Base-by-base conservation (phyloP, 768 basidiomycete genomes). In the Mycena pura region DNA sequence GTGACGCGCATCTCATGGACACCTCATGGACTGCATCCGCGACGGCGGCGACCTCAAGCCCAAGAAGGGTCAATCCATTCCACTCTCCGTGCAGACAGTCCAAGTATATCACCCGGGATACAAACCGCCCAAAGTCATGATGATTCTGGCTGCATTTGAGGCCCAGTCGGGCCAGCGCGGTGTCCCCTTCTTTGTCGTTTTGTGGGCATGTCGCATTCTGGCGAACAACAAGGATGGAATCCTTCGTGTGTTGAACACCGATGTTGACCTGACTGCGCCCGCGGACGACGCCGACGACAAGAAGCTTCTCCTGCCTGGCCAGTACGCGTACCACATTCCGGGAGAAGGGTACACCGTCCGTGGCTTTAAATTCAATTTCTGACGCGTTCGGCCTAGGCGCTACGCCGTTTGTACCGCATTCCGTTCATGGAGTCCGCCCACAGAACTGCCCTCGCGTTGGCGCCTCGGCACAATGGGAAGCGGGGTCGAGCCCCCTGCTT, bases 21-120 rank as follows among this genome's bases (percentile, higher is more conserved):
- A n/a, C n/a, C n/a, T n/a, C n/a, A n/a, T n/a, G n/a, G n/a, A n/a
- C n/a, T n/a, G n/a, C n/a, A n/a, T n/a, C n/a, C n/a, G n/a, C n/a
- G n/a, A n/a, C n/a, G n/a, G n/a, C n/a, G n/a, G n/a, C n/a, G n/a
- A n/a, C n/a, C n/a, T n/a, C n/a, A n/a, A n/a, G n/a, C n/a, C n/a
- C n/a, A n/a, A n/a, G n/a, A n/a, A n/a, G n/a, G n/a, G n/a, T n/a
- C n/a, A n/a, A n/a, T n/a, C n/a, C n/a, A n/a, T n/a, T n/a, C n/a
- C n/a, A n/a, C n/a, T n/a, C n/a, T n/a, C n/a, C n/a, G n/a, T n/a
- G n/a, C n/a, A n/a, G n/a, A n/a, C n/a, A n/a, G n/a, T n/a, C n/a
- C n/a, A n/a, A n/a, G 25, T 58, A n/a, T 36, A 7, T 31, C 60
- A 62, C 24, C 53, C 60, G 9, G 60, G 46, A 11, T 62, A 62